These are phyloP conservation scores for Fraxinus baroniana DNA, from an alignment of 305 asterid genomes.

Conservation along the genomic window DNA sequence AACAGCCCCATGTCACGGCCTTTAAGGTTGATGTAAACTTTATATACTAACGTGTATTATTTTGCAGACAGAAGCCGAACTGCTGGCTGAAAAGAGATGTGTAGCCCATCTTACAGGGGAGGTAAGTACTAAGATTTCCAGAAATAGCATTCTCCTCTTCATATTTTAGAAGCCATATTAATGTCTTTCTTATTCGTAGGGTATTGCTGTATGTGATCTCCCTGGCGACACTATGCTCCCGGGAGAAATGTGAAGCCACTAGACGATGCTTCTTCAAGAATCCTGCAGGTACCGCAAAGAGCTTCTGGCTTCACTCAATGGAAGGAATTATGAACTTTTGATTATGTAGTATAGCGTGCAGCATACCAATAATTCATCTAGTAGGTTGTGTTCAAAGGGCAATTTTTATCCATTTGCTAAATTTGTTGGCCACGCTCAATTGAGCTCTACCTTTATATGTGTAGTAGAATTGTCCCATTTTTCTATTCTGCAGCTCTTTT, in stretches of 20 bases:
- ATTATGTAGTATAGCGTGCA: constrained; percentile 23
- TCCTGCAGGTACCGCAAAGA: neutral
- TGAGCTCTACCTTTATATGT: neutral
- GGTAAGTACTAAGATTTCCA: constrained; percentile 33
- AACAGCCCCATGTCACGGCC: neutral
- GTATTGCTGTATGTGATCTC: constrained; percentile 94
- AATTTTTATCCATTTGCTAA: constrained; percentile 11
- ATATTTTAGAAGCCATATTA: neutral
- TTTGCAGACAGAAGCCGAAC: constrained; percentile 89
- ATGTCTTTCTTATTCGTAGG: constrained; percentile 35
- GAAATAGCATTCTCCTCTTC: neutral
- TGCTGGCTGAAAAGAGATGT: constrained; percentile 93
- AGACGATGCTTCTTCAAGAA: constrained; percentile 8
- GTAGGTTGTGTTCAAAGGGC: constrained; percentile 16
- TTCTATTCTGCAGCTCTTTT: neutral
- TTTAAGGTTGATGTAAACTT: neutral
- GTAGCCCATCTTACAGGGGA: constrained; percentile 99
- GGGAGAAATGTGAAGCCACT: constrained; percentile 67
- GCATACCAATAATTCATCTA: neutral
- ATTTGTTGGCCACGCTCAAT: neutral
- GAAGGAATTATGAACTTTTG: constrained; percentile 11
- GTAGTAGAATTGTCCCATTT: neutral
- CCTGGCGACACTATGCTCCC: constrained; percentile 99
- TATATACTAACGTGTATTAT: neutral
- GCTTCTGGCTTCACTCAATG: neutral